These are phyloP conservation scores for Lanmaoa pseudosensibilis DNA, from an alignment of 768 basidiomycete genomes.

Conservation along the genomic window DNA sequence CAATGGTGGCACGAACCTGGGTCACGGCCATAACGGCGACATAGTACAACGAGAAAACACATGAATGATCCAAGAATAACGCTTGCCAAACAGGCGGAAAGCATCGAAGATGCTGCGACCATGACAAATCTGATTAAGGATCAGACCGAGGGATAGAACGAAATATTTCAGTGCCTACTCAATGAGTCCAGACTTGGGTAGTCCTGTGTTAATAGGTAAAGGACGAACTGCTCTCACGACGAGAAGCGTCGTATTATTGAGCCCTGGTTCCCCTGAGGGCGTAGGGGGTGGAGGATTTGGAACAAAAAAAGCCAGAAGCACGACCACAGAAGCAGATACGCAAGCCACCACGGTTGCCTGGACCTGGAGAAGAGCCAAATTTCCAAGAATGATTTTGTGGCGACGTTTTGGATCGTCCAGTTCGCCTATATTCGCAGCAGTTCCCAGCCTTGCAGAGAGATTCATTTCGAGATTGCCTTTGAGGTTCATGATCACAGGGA, in stretches of 20 bases:
- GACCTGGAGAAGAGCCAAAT: constrained; percentile 84
- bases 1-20: constrained; percentile 58
- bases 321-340: constrained; percentile 76
- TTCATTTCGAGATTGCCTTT: constrained; percentile 99
- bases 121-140: constrained; percentile 60
- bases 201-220: constrained; percentile 26
- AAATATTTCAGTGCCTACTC: constrained; percentile 33
- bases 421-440: constrained; percentile 90
- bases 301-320: constrained; percentile 66
- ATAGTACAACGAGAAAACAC: constrained; percentile 78
- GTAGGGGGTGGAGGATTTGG: constrained; percentile 35
- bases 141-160: constrained; percentile 3
- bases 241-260: constrained; percentile 15
- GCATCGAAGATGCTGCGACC: constrained; percentile 77
- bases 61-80: constrained; percentile 89
- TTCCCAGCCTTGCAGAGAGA: constrained; percentile 91
- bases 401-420: constrained; percentile 71
- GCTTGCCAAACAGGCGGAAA: constrained; percentile 75
- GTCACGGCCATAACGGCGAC: constrained; percentile 72
- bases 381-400: constrained; percentile 71
- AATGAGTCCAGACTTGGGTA: constrained; percentile 38
- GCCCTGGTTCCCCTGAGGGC: constrained; percentile 3
- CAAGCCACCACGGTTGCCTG: constrained; percentile 90
- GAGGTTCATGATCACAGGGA: constrained; percentile 91
- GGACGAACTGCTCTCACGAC: constrained; percentile 22